Conservation (phyloP, 768 basidiomycete species). For the Termitomyces sp. region DNA sequence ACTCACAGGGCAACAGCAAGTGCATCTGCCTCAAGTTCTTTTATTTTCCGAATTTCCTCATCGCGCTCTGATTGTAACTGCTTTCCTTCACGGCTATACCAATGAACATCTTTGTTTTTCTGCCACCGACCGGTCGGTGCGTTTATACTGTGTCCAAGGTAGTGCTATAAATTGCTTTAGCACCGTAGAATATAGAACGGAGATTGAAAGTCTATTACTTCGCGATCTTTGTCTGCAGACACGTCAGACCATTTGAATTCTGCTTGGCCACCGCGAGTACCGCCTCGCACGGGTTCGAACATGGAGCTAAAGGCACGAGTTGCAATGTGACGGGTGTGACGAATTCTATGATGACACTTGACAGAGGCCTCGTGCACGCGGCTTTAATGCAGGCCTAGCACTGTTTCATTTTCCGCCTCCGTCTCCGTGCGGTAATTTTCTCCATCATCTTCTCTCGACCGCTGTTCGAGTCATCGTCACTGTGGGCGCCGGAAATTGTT, state of each 20-base stretch:
- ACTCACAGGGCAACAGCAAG: slow-evolving; percentile 71
- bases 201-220: slow-evolving; percentile 38
- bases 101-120: slow-evolving; percentile 95
- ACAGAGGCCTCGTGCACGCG: too few species aligned
- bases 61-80: slow-evolving; percentile 37
- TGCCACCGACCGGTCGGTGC: slow-evolving; percentile 97
- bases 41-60: slow-evolving; percentile 78
- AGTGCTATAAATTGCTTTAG: slow-evolving; percentile 45
- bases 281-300: slow-evolving; percentile 84
- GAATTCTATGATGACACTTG: too few species aligned
- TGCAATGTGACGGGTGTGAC: too few species aligned
- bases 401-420: too few species aligned
- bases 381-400: too few species aligned
- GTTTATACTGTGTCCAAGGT: slow-evolving; percentile 92
- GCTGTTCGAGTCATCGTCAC: too few species aligned
- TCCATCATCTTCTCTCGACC: too few species aligned
- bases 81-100: slow-evolving; percentile 73
- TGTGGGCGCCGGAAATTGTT: too few species aligned
- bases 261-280: slow-evolving; percentile 87
- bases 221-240: slow-evolving; percentile 88
- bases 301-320: slow-evolving; percentile 25
- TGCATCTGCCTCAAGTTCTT: slow-evolving; percentile 88
- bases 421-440: too few species aligned
- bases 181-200: not conserved
- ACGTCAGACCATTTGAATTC: slow-evolving; percentile 92